Evolutionary conservation across 371 early-diverging fungal species (phyloP).

Genomic region (Catenaria anguillulae): DNA sequence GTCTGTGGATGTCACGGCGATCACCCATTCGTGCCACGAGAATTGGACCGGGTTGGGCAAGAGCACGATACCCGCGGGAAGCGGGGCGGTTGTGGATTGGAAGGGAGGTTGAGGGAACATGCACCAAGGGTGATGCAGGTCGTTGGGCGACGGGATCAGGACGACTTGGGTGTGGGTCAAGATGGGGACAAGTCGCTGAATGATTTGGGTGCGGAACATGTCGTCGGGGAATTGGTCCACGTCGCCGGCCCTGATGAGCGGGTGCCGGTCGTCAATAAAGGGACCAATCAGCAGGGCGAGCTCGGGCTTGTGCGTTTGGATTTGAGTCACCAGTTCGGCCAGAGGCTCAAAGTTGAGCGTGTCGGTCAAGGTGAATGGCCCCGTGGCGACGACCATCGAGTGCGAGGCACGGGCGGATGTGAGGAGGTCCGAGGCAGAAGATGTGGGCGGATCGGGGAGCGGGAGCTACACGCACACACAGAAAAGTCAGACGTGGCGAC

Average conservation of each 20-base stretch:
- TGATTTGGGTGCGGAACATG: constrained; percentile 43
- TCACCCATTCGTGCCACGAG: constrained; percentile 54
- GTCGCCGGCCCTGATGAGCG: constrained; percentile 36
- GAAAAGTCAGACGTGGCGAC: too few species aligned
- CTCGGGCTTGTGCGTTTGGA: constrained; percentile 49
- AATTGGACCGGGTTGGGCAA: constrained; percentile 72
- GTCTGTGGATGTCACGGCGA: constrained; percentile 59
- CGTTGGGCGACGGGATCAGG: constrained; percentile 58
- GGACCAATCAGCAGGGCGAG: constrained; percentile 71
- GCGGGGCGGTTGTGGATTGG: too few species aligned
- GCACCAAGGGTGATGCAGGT: constrained; percentile 48
- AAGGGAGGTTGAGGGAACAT: constrained; percentile 75
- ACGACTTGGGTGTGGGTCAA: constrained; percentile 29
- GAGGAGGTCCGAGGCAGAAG: neutral
- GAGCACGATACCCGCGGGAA: constrained; percentile 25
- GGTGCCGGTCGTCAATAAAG: constrained; percentile 59
- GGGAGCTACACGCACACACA: neutral
- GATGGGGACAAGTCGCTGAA: constrained; percentile 20
- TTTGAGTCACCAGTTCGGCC: constrained; percentile 42
- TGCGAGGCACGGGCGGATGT: constrained; percentile 21
- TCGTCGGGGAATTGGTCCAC: constrained; percentile 41
- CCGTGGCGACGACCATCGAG: constrained; percentile 53
- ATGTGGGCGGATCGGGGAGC: neutral
- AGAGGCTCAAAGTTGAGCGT: constrained; percentile 64
- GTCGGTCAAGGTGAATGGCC: constrained; percentile 67